These are phyloP conservation scores for Actinomortierella wolfii DNA, from an alignment of 371 early-diverging fungal genomes.

Conservation along the genomic window DNA sequence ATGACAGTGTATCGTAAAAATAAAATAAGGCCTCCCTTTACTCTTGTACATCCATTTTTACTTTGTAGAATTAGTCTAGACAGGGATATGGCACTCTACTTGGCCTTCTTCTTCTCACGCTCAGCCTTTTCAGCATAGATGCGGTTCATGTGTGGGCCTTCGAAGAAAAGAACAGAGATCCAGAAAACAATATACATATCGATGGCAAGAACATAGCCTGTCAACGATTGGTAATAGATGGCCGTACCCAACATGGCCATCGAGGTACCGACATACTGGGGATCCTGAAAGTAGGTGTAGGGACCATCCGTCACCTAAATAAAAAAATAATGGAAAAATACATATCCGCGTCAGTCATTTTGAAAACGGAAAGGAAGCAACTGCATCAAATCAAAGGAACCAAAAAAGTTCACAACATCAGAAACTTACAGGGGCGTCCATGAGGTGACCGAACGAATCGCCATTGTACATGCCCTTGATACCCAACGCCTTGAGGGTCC, in stretches of 20 bases:
- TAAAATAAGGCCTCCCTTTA: too few species aligned
- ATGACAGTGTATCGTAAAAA: too few species aligned
- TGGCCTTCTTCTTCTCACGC: constrained; percentile 20
- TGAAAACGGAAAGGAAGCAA: too few species aligned
- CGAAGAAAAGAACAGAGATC: constrained; percentile 50
- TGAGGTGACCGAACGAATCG: constrained; percentile 50
- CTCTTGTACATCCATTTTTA: too few species aligned
- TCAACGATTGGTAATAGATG: constrained; percentile 47
- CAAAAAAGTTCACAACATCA: not conserved
- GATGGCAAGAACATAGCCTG: constrained; percentile 49
- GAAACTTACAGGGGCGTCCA: constrained; percentile 32
- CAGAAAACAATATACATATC: constrained; percentile 49
- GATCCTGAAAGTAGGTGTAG: constrained; percentile 52
- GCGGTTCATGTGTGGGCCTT: constrained; percentile 52
- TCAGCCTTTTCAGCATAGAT: constrained; percentile 38
- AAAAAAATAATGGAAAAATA: constrained; percentile 13
- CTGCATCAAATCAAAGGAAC: constrained; percentile 1
- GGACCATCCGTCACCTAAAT: constrained; percentile 50
- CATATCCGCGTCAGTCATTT: too few species aligned
- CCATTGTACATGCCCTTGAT: constrained; percentile 62
- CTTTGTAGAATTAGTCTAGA: too few species aligned
- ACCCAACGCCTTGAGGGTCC: constrained; percentile 56
- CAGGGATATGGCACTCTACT: too few species aligned
- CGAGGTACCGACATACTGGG: constrained; percentile 57
- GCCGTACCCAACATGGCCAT: constrained; percentile 52